Base-by-base conservation (phyloP, 73 alveolate genomes). In the Symbiodinium natans region DNA sequence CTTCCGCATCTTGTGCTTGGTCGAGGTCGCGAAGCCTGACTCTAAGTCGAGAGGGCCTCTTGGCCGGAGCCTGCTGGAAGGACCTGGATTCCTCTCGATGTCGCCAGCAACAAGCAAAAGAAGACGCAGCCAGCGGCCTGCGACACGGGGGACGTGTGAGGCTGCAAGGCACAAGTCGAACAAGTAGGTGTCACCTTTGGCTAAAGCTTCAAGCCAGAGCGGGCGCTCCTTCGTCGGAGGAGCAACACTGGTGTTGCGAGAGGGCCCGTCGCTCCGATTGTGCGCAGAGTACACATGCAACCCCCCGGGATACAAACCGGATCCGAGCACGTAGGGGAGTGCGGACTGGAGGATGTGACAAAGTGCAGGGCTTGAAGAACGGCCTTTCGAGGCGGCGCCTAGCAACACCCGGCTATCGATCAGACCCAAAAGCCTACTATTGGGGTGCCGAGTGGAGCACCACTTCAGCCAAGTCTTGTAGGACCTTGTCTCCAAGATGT, bases 401-500 rank as follows among this genome's bases (percentile, higher is more conserved):
- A 88, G 6, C 27, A 77, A 27, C 2, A 88, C 95, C 2, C 95
- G 63, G 19, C 86, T 52, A 33, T 88, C 95, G 1, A 88, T 13
- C 17, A 88, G 34, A 10, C 71, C 95, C 21, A 88, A 25, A 19
- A 88, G 6, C 36, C 95, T 13, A 21, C 38, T 3, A 0, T 23
- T 31, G 10, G 42, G 73, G 39, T 40, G 74, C 6, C 34, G 42
- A 13, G 38, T 59, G 1, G 95, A 54, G 27, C 84, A 56, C 75
- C 36, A 56, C 33, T 56, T 56, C 3, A 56, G 1, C 3, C 27
- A 25, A 2, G 75, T 56, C 2, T 56, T 56, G 75, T 56, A 56
- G 34, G 75, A 27, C 1, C 75, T 15, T 15, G 31, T 7, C 19
- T 56, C 75, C 10, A 56, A 31, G 19, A 56, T 31, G 33, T 56